Base-by-base conservation (phyloP, 331 rosid species). In the Dryas integrifolia region DNA sequence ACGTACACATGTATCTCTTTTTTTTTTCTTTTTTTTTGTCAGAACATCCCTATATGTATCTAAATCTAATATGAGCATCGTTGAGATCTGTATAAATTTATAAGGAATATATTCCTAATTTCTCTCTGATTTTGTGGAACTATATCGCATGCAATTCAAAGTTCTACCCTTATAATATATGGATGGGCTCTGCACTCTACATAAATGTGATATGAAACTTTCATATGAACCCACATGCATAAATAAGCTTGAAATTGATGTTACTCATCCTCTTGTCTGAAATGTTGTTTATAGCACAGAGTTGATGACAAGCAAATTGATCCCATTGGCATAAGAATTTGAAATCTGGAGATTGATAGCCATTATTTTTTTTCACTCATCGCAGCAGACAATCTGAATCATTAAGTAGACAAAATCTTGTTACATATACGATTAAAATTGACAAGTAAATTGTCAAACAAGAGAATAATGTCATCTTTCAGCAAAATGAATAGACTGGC, bases 401-500 rank as follows among this genome's bases (percentile, higher is more conserved):
- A 30, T 30, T 30, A 30, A 30, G 2, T 2, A 30, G 35, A 2
- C 3, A 2, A 30, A 30, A 1, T 30, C 3, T 30, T 30, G 35
- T 30, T 30, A 30, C 2, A 30, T 30, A 30, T 30, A 30, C 2
- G 35, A 30, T 30, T 30, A 30, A 30, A 30, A 30, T 30, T 30
- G 35, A 30, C 35, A 30, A 21, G 24, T 21, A 21, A 30, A 30
- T 30, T 30, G 3, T 30, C 35, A 30, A 30, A 30, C 35, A 30
- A 30, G 35, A 30, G 35, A 30, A 30, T 30, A 30, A 30, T 30
- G 35, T 30, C 35, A 30, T 30, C 35, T 30, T 30, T 30, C 2
- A 62, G 69, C 69, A 64, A 14, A 64, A 65, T 44, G 69, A 65
- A 11, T 45, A 65, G 52, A 44, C 53, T 65, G 53, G 69, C 18